Conservation (phyloP, 805 yeast species). For the Saccharomycopsis javanensis region DNA sequence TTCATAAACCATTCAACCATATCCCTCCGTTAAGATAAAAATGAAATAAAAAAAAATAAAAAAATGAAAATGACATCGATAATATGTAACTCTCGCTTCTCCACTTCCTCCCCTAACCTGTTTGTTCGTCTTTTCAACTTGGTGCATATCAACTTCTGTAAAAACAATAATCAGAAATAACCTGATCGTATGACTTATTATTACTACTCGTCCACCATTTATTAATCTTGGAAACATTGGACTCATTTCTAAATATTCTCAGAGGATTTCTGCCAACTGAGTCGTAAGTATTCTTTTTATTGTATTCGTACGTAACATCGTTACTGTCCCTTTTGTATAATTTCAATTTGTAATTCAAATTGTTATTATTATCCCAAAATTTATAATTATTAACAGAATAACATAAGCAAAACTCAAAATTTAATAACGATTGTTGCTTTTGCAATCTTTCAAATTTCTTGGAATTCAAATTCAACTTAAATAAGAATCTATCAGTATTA, state of each 20-base stretch:
- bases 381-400: constrained; percentile 10
- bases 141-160: background rate
- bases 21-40: too few relatives aligned
- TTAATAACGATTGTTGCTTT: constrained; percentile 10
- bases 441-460: constrained; percentile 1
- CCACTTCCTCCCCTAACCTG: background rate
- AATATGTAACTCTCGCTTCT: too few relatives aligned
- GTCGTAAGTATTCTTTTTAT: background rate
- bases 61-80: too few relatives aligned
- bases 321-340: constrained; percentile 4
- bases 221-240: constrained; percentile 12
- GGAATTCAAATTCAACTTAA: constrained; percentile 28
- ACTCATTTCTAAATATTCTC: background rate
- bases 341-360: constrained; percentile 20
- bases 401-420: constrained; percentile 21
- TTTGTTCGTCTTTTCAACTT: background rate
- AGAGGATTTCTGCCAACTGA: background rate
- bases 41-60: too few relatives aligned
- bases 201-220: constrained; percentile 13
- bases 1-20: too few relatives aligned
- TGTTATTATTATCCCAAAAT: constrained; percentile 19
- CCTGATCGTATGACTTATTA: constrained; percentile 12
- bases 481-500: constrained; percentile 23
- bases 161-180: constrained; percentile 16
- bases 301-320: background rate